These are phyloP conservation scores for Zygotorulaspora danielsina DNA, from an alignment of 805 yeast species.

Conservation along the genomic window DNA sequence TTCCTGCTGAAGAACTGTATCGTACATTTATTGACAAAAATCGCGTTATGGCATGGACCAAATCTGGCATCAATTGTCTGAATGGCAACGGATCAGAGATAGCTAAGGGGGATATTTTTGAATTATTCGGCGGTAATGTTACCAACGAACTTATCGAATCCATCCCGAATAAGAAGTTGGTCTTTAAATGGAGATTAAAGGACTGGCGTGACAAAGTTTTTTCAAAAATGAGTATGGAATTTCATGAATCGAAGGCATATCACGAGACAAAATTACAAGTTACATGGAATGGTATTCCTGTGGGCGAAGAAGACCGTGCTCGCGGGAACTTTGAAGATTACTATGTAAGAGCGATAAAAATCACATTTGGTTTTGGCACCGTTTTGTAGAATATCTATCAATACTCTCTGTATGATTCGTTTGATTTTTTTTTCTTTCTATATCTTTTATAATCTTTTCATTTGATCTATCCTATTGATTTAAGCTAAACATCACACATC, in stretches of 20 bases:
- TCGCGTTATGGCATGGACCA: slow-evolving; percentile 86
- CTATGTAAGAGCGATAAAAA: slow-evolving; percentile 82
- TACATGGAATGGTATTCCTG: slow-evolving; percentile 81
- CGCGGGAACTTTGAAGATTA: slow-evolving; percentile 81
- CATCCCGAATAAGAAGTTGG: slow-evolving; percentile 54
- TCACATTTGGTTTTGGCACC: slow-evolving; percentile 95
- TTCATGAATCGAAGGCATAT: slow-evolving; percentile 63
- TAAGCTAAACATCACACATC: slow-evolving; percentile 1
- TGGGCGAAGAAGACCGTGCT: slow-evolving; percentile 91
- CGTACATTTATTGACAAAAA: slow-evolving; percentile 70
- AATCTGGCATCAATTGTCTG: slow-evolving; percentile 44
- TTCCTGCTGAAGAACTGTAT: slow-evolving; percentile 82
- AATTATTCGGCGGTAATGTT: slow-evolving; percentile 84
- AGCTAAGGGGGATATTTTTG: slow-evolving; percentile 56
- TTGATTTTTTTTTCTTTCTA: too few relatives aligned
- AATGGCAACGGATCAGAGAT: slow-evolving; percentile 38
- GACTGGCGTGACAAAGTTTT: slow-evolving; percentile 86
- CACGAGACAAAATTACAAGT: slow-evolving; percentile 80
- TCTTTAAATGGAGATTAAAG: slow-evolving; percentile 78
- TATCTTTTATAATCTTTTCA: not conserved
- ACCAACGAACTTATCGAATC: slow-evolving; percentile 62
- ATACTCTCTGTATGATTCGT: too few relatives aligned
- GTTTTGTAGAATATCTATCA: slow-evolving; percentile 48
- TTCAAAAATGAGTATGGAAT: slow-evolving; percentile 61
- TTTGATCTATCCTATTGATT: not conserved